Evolutionary conservation across 257 asterid genomes (phyloP).

Genomic region (Capsicum baccatum): DNA sequence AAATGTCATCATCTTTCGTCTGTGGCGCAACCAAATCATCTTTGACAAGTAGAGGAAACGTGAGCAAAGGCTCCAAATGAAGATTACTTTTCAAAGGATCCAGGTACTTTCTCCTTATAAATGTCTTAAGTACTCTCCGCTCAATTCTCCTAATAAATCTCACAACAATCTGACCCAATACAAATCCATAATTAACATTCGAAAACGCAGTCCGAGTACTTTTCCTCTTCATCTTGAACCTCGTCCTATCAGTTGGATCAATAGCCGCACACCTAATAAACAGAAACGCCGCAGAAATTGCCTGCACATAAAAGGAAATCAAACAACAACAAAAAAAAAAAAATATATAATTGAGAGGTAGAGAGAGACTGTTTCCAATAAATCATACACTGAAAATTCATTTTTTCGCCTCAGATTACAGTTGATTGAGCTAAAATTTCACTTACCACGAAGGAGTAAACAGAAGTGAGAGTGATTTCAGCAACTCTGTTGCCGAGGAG

Average conservation of each 20-base stretch:
- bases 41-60: slow-evolving; percentile 66
- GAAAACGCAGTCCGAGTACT: slow-evolving; percentile 36
- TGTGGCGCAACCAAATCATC: slow-evolving; percentile 66
- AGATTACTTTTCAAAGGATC: slow-evolving; percentile 64
- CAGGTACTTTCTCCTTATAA: slow-evolving; percentile 83
- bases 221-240: slow-evolving; percentile 65
- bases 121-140: slow-evolving; percentile 71
- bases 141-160: slow-evolving; percentile 75
- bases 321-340: not conserved
- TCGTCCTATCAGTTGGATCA: slow-evolving; percentile 82
- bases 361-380: too few relatives aligned
- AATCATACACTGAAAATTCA: too few relatives aligned
- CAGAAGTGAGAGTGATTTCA: slow-evolving; percentile 60
- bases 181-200: slow-evolving; percentile 48
- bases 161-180: slow-evolving; percentile 54
- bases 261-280: slow-evolving; percentile 76
- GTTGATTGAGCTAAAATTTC: not conserved
- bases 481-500: slow-evolving; percentile 71
- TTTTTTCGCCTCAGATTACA: not conserved
- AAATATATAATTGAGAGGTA: too few relatives aligned
- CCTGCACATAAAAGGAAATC: slow-evolving; percentile 44
- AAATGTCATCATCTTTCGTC: slow-evolving; percentile 65
- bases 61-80: slow-evolving; percentile 71
- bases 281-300: slow-evolving; percentile 65
- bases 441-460: slow-evolving; percentile 72